Percentiles rank a stretch among this genome's conserved stretches.
These are phyloP conservation scores for Rhodotorula sp. DNA, from an alignment of 1,284 basidiomycete genomes.

Conservation along the genomic window DNA sequence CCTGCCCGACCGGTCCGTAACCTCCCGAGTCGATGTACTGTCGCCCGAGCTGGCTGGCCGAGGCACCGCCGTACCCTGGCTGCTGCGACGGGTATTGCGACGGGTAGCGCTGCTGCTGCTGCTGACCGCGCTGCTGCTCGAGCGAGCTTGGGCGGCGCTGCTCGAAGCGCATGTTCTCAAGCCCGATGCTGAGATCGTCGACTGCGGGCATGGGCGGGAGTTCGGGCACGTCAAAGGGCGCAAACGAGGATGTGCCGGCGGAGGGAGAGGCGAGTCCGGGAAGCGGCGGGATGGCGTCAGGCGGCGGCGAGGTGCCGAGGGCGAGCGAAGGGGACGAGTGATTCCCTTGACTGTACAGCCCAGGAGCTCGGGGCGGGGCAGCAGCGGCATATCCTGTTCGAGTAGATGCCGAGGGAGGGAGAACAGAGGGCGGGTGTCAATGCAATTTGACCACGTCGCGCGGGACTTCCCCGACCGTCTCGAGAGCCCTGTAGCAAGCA, in stretches of 20 bases:
- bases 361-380: conserved; percentile 16
- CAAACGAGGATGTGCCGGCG: conserved; percentile 4
- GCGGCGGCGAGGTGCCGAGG: not conserved
- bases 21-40: conserved; percentile 12
- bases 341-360: conserved; percentile 38
- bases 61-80: not conserved
- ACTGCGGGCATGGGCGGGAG: conserved; percentile 25
- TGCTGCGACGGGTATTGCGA: not conserved
- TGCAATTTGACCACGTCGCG: not conserved
- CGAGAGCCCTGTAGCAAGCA: not conserved
- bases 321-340: conserved; percentile 40
- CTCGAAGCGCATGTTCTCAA: conserved; percentile 41
- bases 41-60: not conserved
- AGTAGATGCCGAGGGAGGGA: not conserved
- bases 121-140: not conserved
- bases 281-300: conserved; percentile 3
- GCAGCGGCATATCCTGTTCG: conserved; percentile 4
- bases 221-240: conserved; percentile 28
- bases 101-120: conserved; percentile 7
- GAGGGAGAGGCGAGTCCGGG: not conserved
- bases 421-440: not conserved
- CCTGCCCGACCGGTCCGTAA: conserved; percentile 10
- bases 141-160: conserved; percentile 12
- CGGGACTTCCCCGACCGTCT: too few relatives aligned
- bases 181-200: conserved; percentile 40